phyloP scores from a whole-genome alignment of 1,139 yeast genomes.

The Chernovozyma sophiae-reginae region DNA sequence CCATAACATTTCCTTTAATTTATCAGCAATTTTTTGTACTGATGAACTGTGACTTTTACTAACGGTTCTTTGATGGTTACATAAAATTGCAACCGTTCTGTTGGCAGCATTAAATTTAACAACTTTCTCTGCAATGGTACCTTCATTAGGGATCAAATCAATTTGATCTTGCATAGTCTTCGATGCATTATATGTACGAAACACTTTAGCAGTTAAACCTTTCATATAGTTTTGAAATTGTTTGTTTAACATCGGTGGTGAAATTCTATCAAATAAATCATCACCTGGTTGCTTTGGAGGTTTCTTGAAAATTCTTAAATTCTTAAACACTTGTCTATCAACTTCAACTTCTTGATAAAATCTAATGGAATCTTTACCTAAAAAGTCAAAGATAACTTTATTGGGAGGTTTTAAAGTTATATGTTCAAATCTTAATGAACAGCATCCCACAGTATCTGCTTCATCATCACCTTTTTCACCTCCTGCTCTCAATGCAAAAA shows the following conservation, averaged over 20 bases:
- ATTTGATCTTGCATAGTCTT: slow-evolving; percentile 95
- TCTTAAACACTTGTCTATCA: slow-evolving; percentile 83
- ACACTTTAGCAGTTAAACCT: slow-evolving; percentile 92
- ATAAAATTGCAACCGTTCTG: slow-evolving; percentile 88
- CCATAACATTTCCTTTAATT: slow-evolving; percentile 78
- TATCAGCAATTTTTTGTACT: slow-evolving; percentile 74
- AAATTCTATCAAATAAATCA: slow-evolving; percentile 84
- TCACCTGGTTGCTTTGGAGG: slow-evolving; percentile 89
- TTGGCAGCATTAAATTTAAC: slow-evolving; percentile 91
- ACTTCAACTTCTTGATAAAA: slow-evolving; percentile 92
- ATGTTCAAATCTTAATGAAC: slow-evolving; percentile 88
- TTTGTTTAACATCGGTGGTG: slow-evolving; percentile 77
- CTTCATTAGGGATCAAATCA: slow-evolving; percentile 76
- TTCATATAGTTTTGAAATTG: slow-evolving; percentile 88
- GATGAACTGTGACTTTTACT: slow-evolving; percentile 78
- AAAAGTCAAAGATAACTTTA: slow-evolving; percentile 84
- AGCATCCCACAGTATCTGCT: slow-evolving; percentile 98
- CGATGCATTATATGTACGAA: slow-evolving; percentile 96
- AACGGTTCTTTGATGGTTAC: slow-evolving; percentile 96
- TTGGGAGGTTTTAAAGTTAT: slow-evolving; percentile 82
- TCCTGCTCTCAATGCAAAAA: slow-evolving; percentile 96
- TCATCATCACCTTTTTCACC: slow-evolving; percentile 97
- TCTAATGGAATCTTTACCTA: slow-evolving; percentile 94
- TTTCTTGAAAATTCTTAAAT: slow-evolving; percentile 80
- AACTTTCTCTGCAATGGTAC: slow-evolving; percentile 84